Conservation (phyloP, 352 stramenopile species). For the Phytophthora pisi region DNA sequence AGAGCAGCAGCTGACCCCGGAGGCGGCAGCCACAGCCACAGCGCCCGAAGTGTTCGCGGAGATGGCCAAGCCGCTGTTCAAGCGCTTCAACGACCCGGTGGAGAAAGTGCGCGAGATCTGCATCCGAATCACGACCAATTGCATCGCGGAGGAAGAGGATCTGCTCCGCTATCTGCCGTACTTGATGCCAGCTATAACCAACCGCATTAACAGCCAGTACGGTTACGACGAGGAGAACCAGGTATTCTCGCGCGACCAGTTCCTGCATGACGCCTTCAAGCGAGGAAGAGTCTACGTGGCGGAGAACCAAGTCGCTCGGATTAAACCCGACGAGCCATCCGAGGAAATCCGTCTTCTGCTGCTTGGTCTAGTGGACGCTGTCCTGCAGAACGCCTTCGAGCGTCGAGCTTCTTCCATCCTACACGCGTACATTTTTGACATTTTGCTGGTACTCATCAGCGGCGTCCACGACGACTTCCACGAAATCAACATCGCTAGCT, state of each 20-base stretch:
- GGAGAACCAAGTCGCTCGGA: constrained; percentile 40
- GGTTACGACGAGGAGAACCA: constrained; percentile 80
- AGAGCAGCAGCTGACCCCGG: neutral
- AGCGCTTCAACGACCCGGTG: constrained; percentile 81
- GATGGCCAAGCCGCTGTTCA: constrained; percentile 80
- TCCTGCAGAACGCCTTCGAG: constrained; percentile 63
- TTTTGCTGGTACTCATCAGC: constrained; percentile 69
- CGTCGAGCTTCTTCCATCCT: constrained; percentile 71
- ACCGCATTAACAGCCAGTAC: constrained; percentile 70
- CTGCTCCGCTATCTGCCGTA: constrained; percentile 76
- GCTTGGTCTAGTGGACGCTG: constrained; percentile 49
- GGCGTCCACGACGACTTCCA: constrained; percentile 89
- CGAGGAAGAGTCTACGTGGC: constrained; percentile 67
- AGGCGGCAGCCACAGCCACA: neutral
- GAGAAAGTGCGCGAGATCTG: constrained; percentile 82
- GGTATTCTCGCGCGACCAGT: constrained; percentile 69
- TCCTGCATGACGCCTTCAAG: constrained; percentile 79
- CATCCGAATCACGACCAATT: constrained; percentile 57
- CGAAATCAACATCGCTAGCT: constrained; percentile 83
- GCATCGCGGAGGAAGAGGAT: constrained; percentile 55
- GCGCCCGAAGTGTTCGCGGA: constrained; percentile 36
- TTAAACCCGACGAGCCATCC: constrained; percentile 67
- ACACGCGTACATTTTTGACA: constrained; percentile 83
- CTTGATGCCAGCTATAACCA: constrained; percentile 69
- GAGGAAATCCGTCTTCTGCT: constrained; percentile 81